Evolutionary conservation across 2,329 filamentous ascomycete genomes (phyloP), one percentile per base, ranked within the genome.

Genomic region (Ascosphaera apis): DNA sequence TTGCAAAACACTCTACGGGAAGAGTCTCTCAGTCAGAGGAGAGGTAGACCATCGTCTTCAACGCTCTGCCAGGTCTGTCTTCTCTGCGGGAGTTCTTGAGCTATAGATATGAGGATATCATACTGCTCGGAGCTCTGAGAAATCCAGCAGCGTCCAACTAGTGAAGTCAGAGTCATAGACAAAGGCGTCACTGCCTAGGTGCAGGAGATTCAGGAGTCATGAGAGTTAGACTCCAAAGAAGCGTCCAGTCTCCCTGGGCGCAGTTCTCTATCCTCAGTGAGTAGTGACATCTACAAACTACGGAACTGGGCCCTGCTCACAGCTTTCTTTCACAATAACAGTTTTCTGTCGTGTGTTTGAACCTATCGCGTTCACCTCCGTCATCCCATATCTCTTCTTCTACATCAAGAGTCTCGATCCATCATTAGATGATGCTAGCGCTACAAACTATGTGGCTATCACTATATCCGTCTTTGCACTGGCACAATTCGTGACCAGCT

Each of bases 301-400:
- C 12, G n/a, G 27, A 13, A 30, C n/a, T 30, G n/a, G 9, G 3
- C n/a, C 27, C 4, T 13, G n/a, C 27, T 30, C 5, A 30, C 27
- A 30, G 27, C 27, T 30, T 6, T n/a, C 27, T 30, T 13, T 5
- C n/a, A 12, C n/a, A 11, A 30, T 5, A 4, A 11, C 12, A 30
- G n/a, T 30, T 30, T 30, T 30, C 12, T 30, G 27, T 30, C 27
- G 27, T 30, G 4, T 30, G n/a, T 30, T 30, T 13, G 88, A 98
- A 53, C 88, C 98, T 62, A 95, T 86, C 0, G 88, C 88, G 0
- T 67, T 98, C 50, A 98, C 98, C 55, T 92, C 83, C 15, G 93
- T 98, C 48, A 79, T 77, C 8, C 88, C 88, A 1, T 98, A 98
- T 54, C 69, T 98, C 1, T 88, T 88, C 84, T 1, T 69, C 72